A percentile compares a stretch with the other conserved stretches of the same genome.
phyloP scores from a whole-genome alignment of 257 asterid genomes.

The Ocimum tenuiflorum region DNA sequence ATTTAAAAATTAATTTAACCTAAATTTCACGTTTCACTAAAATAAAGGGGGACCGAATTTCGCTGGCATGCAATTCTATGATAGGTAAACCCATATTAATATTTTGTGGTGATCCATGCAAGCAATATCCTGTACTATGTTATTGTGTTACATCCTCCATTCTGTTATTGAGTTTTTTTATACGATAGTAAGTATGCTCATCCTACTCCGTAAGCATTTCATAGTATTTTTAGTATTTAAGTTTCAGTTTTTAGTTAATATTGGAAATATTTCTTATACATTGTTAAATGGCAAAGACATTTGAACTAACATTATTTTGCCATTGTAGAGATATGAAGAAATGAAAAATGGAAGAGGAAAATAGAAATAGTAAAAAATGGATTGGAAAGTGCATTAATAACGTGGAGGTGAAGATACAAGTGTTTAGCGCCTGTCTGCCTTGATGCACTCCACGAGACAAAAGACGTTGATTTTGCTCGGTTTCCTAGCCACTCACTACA shows the following conservation, averaged over 20 bases:
- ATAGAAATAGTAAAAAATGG: not conserved
- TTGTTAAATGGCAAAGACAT: too few species aligned
- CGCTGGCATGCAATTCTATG: conserved; percentile 43
- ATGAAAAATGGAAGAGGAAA: not conserved
- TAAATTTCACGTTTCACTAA: conserved; percentile 44
- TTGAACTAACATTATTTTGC: too few species aligned
- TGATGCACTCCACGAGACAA: conserved; percentile 46
- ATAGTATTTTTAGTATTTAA: too few species aligned
- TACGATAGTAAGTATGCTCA: too few species aligned
- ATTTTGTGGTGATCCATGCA: too few species aligned
- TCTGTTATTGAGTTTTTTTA: too few species aligned
- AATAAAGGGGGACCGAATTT: conserved; percentile 38
- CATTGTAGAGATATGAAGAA: too few species aligned
- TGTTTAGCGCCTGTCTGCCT: conserved; percentile 90
- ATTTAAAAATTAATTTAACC: conserved; percentile 15
- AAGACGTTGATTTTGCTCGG: not conserved
- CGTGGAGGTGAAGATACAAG: conserved; percentile 59
- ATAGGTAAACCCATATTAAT: not conserved
- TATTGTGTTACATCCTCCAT: too few species aligned
- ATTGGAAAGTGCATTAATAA: conserved; percentile 34
- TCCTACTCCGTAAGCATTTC: too few species aligned
- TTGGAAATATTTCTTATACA: too few species aligned
- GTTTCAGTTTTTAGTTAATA: too few species aligned
- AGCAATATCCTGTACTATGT: too few species aligned
- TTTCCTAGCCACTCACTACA: conserved; percentile 22